Evolutionary conservation across 2,329 filamentous ascomycete genomes (phyloP), one percentile per base, ranked within the genome.

Genomic region (Chrysosporium queenslandicum): DNA sequence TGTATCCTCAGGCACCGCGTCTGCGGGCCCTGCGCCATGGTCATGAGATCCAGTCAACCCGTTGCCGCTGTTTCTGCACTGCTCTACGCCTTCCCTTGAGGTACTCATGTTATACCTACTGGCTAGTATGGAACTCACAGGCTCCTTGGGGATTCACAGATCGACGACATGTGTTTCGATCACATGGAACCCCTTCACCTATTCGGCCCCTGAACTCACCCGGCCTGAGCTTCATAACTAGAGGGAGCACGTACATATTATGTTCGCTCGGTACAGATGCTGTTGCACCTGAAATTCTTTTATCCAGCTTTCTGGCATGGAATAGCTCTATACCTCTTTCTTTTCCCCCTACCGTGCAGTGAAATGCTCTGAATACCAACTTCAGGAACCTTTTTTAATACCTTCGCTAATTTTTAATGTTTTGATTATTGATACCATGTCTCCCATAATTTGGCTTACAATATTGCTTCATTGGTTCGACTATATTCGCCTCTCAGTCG

Each of bases 121-220:
- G n/a, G n/a, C n/a, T n/a, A n/a, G n/a, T n/a, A n/a, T n/a, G n/a
- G n/a, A n/a, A n/a, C 23, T 30, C 3, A 3, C 23, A 43, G 23
- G 9, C 25, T 16, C 14, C 27, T 32, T 29, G 16, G 18, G n/a
- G 16, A 21, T 21, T 40, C 36, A 32, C 23, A 41, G 46, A 50
- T 50, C 47, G 25, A 20, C 47, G 42, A 21, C 37, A 34, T 12
- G 45, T 18, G 18, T 47, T 37, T 34, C 12, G 2, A 42, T 50
- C 47, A 50, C 47, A 50, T 50, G 47, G 37, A 34, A 50, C 42
- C 32, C 18, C 8, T 8, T 18, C 27, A 21, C 14, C 30, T 11
- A 6, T 11, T 40, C 37, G 34, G 46, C 36, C 23, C 23, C 41
- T 40, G 14, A 2, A 18, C 21, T 20, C 14, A 9, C 20, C 21